A percentile compares a stretch with the other conserved stretches of the same genome.
phyloP scores from a whole-genome alignment of 1,284 basidiomycete genomes.

The Farysia itapuensis region DNA sequence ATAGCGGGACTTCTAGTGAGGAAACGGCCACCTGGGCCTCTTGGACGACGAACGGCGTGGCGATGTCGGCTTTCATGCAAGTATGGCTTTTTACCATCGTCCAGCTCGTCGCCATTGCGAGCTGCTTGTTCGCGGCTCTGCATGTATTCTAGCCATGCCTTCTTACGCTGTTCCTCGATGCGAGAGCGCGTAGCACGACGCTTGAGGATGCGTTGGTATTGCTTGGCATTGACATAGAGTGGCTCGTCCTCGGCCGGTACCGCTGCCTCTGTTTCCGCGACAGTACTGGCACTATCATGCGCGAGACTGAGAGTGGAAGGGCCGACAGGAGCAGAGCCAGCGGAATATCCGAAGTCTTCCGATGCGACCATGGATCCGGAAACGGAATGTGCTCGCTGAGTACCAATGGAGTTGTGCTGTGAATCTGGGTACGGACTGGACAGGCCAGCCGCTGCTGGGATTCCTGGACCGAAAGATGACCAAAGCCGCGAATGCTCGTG shows the following conservation, averaged over 20 bases:
- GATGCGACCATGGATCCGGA: conserved; percentile 6
- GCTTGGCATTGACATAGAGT: conserved; percentile 58
- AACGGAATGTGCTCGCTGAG: conserved; percentile 20
- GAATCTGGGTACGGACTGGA: conserved; percentile 21
- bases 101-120: conserved; percentile 28
- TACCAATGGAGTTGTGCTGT: conserved; percentile 4
- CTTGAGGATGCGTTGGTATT: conserved; percentile 57
- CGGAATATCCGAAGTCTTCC: conserved; percentile 21
- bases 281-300: conserved; percentile 2
- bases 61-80: conserved; percentile 95
- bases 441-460: conserved; percentile 9
- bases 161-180: conserved; percentile 53
- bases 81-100: conserved; percentile 72
- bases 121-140: conserved; percentile 36
- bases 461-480: conserved; percentile 29
- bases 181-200: conserved; percentile 47
- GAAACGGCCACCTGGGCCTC: conserved; percentile 94
- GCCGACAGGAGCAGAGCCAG: conserved; percentile 6
- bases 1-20: conserved; percentile 61
- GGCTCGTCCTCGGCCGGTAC: conserved; percentile 49
- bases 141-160: conserved; percentile 37
- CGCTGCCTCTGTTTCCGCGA: conserved; percentile 3
- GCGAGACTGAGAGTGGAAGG: conserved; percentile 25
- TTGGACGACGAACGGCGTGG: conserved; percentile 92
- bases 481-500: conserved; percentile 30